phyloP scores from a whole-genome alignment of 352 stramenopile species.

The Phytophthora megakarya region DNA sequence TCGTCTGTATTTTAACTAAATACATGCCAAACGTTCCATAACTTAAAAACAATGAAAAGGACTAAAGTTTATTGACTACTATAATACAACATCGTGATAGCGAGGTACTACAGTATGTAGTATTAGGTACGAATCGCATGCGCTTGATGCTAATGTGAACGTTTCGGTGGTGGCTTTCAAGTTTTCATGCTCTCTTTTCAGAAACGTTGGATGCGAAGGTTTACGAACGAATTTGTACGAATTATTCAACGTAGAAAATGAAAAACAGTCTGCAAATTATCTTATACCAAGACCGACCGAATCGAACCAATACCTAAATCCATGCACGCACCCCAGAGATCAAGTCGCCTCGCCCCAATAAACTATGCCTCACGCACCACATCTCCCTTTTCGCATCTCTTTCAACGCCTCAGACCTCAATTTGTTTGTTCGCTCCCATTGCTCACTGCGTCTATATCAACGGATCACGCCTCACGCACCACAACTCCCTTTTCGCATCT shows the following conservation, averaged over 20 bases:
- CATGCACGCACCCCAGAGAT: slow-evolving; percentile 16
- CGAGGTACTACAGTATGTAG: too few relatives aligned
- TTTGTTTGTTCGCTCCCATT: slow-evolving; percentile 13
- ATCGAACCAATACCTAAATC: slow-evolving; percentile 25
- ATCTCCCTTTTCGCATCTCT: slow-evolving; percentile 10
- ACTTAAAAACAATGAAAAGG: too few relatives aligned
- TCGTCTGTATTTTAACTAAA: too few relatives aligned
- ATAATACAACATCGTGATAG: too few relatives aligned
- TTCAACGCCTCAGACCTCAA: slow-evolving; percentile 15
- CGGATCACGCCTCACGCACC: slow-evolving; percentile 25
- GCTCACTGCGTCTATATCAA: slow-evolving; percentile 28
- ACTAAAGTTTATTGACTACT: too few relatives aligned
- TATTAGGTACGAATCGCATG: too few relatives aligned
- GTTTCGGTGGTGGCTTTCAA: too few relatives aligned
- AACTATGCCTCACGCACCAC: slow-evolving; percentile 27
- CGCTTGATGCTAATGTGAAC: too few relatives aligned
- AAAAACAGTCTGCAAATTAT: slow-evolving; percentile 37
- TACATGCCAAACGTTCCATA: too few relatives aligned
- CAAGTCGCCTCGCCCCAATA: slow-evolving; percentile 18
- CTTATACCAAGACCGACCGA: slow-evolving; percentile 31
- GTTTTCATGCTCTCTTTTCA: too few relatives aligned
- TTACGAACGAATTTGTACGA: too few relatives aligned
- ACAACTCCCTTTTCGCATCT: slow-evolving; percentile 13
- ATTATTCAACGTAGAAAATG: not conserved
- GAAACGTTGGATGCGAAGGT: too few relatives aligned